A percentile compares a stretch with the other conserved stretches of the same genome.
Evolutionary conservation across 2,329 filamentous ascomycete species (phyloP).

Genomic region (Sporothrix protearum): DNA sequence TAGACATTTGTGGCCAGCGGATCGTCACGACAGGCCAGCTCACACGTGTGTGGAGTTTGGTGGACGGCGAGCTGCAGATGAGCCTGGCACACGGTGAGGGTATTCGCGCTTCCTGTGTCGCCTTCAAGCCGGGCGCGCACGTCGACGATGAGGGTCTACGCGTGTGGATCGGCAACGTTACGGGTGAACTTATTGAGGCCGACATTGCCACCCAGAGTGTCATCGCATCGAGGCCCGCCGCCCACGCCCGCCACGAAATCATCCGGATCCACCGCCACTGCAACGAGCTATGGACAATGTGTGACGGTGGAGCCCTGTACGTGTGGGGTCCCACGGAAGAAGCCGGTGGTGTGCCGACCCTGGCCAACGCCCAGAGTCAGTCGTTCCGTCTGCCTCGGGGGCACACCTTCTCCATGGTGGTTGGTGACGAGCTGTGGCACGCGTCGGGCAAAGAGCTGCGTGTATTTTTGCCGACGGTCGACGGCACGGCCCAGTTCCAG

Average conservation of each 20-base stretch:
- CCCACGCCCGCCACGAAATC: constrained; percentile 75
- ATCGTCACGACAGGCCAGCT: constrained; percentile 83
- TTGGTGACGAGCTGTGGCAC: constrained; percentile 83
- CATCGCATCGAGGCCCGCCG: constrained; percentile 62
- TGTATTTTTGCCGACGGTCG: constrained; percentile 70
- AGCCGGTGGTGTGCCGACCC: constrained; percentile 58
- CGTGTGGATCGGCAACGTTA: constrained; percentile 86
- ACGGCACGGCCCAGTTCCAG: constrained; percentile 68
- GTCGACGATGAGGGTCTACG: constrained; percentile 76
- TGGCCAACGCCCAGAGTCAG: constrained; percentile 67
- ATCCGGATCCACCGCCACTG: constrained; percentile 81
- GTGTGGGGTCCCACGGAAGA: constrained; percentile 77
- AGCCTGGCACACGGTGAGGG: constrained; percentile 81
- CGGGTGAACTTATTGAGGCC: constrained; percentile 84
- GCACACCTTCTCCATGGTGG: constrained; percentile 83
- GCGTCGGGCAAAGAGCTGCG: constrained; percentile 83
- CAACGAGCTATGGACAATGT: constrained; percentile 90
- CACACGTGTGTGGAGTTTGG: constrained; percentile 82
- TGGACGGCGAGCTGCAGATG: constrained; percentile 76
- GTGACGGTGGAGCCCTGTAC: constrained; percentile 80
- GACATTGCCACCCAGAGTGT: constrained; percentile 73
- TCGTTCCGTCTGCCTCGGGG: constrained; percentile 75
- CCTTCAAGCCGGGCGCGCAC: constrained; percentile 77
- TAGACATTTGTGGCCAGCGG: constrained; percentile 84
- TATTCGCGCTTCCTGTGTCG: constrained; percentile 72